Evolutionary conservation across 805 yeast species (phyloP).

Genomic region (Hyphopichia homilentoma): DNA sequence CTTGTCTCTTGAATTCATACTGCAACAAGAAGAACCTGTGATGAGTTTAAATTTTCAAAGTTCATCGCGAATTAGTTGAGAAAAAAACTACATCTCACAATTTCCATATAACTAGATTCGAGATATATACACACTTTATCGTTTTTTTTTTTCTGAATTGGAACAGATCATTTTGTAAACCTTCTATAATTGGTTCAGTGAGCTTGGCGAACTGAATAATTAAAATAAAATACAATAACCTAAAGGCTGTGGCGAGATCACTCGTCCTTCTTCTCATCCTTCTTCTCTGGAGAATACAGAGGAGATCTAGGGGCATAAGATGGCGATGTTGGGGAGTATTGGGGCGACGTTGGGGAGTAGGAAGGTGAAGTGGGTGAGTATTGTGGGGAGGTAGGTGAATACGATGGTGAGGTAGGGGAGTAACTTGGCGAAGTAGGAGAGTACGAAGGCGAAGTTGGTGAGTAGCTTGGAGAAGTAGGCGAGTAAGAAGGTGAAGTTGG

Average conservation of each 20-base stretch:
- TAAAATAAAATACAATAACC: too few species aligned
- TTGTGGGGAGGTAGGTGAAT: conserved; percentile 58
- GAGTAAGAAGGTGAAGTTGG: conserved; percentile 51
- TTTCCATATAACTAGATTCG: too few species aligned
- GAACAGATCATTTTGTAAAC: too few species aligned
- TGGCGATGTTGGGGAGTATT: conserved; percentile 47
- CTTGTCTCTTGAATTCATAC: conserved; percentile 1
- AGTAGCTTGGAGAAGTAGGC: conserved; percentile 64
- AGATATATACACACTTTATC: too few species aligned
- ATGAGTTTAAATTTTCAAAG: too few species aligned
- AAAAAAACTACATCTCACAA: too few species aligned
- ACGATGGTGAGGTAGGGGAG: conserved; percentile 69
- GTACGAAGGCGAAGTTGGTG: conserved; percentile 69
- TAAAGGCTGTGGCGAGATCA: too few species aligned
- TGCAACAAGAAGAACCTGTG: not conserved
- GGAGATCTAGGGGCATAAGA: conserved; percentile 46
- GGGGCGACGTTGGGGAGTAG: conserved; percentile 57
- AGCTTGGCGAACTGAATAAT: too few species aligned
- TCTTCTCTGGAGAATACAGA: conserved; percentile 36
- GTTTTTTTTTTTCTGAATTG: too few species aligned
- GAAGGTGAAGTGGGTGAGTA: conserved; percentile 42
- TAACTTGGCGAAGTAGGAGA: conserved; percentile 78
- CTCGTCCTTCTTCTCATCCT: too few species aligned
- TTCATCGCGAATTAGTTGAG: too few species aligned
- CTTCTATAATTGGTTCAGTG: too few species aligned